Conservation (phyloP, 179 eudicot genomes). For the Vitellaria paradoxa region DNA sequence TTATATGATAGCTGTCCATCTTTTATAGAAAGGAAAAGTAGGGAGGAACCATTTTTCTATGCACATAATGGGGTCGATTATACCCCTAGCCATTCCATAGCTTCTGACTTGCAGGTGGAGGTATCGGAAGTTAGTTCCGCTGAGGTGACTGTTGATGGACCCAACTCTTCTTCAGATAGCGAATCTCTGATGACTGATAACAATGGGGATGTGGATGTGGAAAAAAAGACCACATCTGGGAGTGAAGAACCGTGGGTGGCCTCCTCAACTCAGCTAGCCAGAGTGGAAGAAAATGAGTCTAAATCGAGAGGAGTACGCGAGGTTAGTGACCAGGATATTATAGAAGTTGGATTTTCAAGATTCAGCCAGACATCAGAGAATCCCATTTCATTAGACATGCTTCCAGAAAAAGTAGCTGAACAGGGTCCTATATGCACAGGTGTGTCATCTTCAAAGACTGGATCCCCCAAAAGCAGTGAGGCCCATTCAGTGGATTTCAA, state of each 20-base stretch:
- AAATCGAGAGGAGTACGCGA: slow-evolving; percentile 31
- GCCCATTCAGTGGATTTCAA: background rate
- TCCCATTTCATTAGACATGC: background rate
- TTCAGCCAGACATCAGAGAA: slow-evolving; percentile 8
- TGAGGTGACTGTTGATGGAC: slow-evolving; percentile 28
- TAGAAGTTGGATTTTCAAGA: slow-evolving; percentile 26
- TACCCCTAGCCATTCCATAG: slow-evolving; percentile 50
- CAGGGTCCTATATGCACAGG: background rate
- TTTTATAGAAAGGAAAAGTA: slow-evolving; percentile 24
- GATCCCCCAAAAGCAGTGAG: background rate
- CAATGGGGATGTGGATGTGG: slow-evolving; percentile 41
- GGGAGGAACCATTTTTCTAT: slow-evolving; percentile 28
- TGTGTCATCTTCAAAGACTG: background rate
- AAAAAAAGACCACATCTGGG: slow-evolving; percentile 41
- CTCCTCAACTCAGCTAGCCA: slow-evolving; percentile 36
- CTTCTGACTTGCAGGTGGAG: slow-evolving; percentile 92
- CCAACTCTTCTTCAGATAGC: slow-evolving; percentile 41
- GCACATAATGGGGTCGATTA: slow-evolving; percentile 27
- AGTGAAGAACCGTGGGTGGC: slow-evolving; percentile 44
- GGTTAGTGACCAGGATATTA: slow-evolving; percentile 28
- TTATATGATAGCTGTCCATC: slow-evolving; percentile 23
- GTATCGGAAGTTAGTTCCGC: slow-evolving; percentile 71
- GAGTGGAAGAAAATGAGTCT: slow-evolving; percentile 36
- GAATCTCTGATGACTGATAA: slow-evolving; percentile 35
- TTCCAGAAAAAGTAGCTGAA: slow-evolving; percentile 13